A percentile compares a stretch with the other conserved stretches of the same genome.
Conservation (phyloP, 352 stramenopile genomes). For the Globisporangium barbulae region DNA sequence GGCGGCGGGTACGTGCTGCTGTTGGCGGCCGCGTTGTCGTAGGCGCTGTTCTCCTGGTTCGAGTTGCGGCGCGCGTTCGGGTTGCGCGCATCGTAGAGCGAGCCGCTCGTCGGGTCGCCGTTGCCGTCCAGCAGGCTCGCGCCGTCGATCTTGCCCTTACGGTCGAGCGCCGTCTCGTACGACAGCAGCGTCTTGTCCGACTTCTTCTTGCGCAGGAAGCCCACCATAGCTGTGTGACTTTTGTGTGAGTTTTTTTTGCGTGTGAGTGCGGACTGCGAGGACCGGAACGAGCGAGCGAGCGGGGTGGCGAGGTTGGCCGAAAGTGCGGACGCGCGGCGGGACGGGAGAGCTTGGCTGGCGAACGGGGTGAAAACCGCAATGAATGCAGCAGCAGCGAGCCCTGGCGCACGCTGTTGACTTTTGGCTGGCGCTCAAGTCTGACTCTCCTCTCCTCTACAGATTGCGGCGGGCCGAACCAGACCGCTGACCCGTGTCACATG, state of each 20-base stretch:
- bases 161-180: slow-evolving; percentile 72
- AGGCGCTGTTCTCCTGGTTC: slow-evolving; percentile 52
- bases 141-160: slow-evolving; percentile 82
- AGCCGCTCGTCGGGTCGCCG: slow-evolving; percentile 64
- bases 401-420: background rate
- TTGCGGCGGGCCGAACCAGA: slow-evolving; percentile 6
- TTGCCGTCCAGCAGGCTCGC: slow-evolving; percentile 80
- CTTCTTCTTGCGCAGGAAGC: slow-evolving; percentile 87
- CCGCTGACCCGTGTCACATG: slow-evolving; percentile 1
- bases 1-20: slow-evolving; percentile 50
- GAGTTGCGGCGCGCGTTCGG: slow-evolving; percentile 36
- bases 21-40: slow-evolving; percentile 18
- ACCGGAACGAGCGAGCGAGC: background rate
- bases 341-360: slow-evolving; percentile 3
- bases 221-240: slow-evolving; percentile 43
- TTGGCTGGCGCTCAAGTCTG: background rate
- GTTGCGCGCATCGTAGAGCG: slow-evolving; percentile 65
- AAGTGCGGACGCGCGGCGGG: slow-evolving; percentile 10
- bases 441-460: slow-evolving; percentile 11
- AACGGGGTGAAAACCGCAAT: slow-evolving; percentile 13
- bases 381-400: background rate
- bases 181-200: slow-evolving; percentile 66
- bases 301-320: too few relatives aligned
- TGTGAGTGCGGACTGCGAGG: slow-evolving; percentile 4
- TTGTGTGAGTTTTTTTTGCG: slow-evolving; percentile 5